Evolutionary conservation across 371 early-diverging fungal genomes (phyloP), one percentile per base, ranked within the genome.

Genomic region (Catenaria anguillulae): DNA sequence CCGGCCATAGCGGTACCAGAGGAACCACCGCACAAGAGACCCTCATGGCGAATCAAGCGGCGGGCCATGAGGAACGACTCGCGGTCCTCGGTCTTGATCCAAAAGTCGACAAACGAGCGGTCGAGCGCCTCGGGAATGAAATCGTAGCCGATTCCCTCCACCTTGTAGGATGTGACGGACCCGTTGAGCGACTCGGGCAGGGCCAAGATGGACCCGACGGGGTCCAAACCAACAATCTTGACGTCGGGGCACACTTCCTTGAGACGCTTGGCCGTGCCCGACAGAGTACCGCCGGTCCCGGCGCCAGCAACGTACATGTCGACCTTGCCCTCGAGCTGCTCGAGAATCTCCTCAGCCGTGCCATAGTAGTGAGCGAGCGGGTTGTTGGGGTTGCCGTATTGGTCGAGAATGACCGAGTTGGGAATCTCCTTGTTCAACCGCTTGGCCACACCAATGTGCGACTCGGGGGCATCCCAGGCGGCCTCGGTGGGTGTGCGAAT

Each of bases 141-240:
- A 73, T 97, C 96, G 68, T 97, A 93, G 37, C 98, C 97, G 55
- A 97, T 93, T 60, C 97, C 98, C 78, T 97, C 97, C 31, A 94
- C 93, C 67, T 80, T 67, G 71, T 84, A 84, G 10, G 70, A 45
- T 56, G 68, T 73, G 31, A 75, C 63, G 62, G 71, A 67, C 40
- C 46, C 29, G 77, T 93, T 92, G 60, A 93, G 79, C 23, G 77
- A 68, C 43, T 89, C 89, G 46, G 93, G 93, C 60, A 77, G 77
- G 26, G 97, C 97, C 48, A 97, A 80, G 68, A 95, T 89, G 26
- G 94, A 93, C 43, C 93, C 94, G 62, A 84, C 70, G 33, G 97
- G 97, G 73, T 96, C 98, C 23, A 92, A 90, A 64, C 92, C 96
- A 56, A 94, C 87, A 69, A 90, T 77, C 81, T 86, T 83, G 70